Evolutionary conservation across 371 early-diverging fungal species (phyloP), one percentile per base, ranked within the genome.

Genomic region (Mucor indicus): DNA sequence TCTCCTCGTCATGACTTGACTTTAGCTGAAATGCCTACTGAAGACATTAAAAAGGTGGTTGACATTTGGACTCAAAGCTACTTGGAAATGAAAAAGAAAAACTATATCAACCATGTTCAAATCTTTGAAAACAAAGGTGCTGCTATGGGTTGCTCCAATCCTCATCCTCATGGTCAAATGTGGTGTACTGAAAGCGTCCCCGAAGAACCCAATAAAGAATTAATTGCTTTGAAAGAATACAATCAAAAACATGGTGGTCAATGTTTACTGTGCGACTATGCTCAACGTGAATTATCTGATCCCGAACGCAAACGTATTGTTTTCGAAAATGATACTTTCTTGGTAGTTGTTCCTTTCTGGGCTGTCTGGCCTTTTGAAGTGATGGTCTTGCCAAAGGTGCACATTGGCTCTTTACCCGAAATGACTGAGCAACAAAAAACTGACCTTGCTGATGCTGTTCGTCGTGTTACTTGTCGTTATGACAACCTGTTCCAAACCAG

Each of bases 121-220:
- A 77, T 96, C 27, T 97, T 97, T 75, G 96, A 97, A 59, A 97
- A 96, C 75, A 96, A 96, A 73, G 97, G 97, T n/a, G 74, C 85
- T 2, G 81, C 85, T 46, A 95, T 97, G 95, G 96, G 96, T 11
- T 96, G 96, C 67, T 91, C 91, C 12, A 95, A 93, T 62, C 95
- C 96, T 20, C 96, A 97, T 57, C 95, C 96, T 21, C 89, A 91
- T 39, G 83, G 89, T 24, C 92, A 95, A 69, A 81, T 91, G 56
- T 97, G 97, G 97, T 89, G 92, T 22, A 84, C 90, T 9, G 89
- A 89, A 25, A 64, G 78, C 32, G 72, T 95, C 3, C 95, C 95
- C 0, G 80, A 83, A 20, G 93, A 92, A 52, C 83, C 90, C 0
- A 60, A 68, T 15, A 75, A 72, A 22, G 95, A 96, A 53, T 57